Conservation (phyloP, 371 early-diverging fungal genomes). For the Circinella umbellata region DNA sequence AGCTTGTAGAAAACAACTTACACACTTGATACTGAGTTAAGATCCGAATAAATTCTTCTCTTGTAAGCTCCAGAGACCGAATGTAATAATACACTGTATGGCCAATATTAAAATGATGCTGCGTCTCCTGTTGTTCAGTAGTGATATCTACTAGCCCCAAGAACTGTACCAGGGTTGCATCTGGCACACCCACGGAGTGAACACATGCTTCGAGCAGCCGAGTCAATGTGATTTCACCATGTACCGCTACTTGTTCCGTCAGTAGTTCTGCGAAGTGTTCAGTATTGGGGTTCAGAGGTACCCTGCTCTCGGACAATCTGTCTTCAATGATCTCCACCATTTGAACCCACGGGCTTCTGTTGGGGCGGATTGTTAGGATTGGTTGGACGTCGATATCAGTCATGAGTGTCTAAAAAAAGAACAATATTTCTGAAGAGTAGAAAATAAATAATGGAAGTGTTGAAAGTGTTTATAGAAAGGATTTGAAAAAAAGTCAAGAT, state of each 20-base stretch:
- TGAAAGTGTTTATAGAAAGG: too few relatives aligned
- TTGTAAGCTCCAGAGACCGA: neutral
- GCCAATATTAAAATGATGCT: neutral
- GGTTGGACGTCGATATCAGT: too few relatives aligned
- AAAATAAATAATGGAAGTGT: too few relatives aligned
- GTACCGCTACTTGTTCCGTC: neutral
- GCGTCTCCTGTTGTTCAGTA: neutral
- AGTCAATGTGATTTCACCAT: neutral
- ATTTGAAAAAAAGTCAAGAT: too few relatives aligned
- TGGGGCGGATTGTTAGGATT: too few relatives aligned
- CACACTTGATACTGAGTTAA: neutral
- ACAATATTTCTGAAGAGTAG: too few relatives aligned
- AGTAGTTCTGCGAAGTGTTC: neutral
- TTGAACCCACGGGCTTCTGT: too few relatives aligned
- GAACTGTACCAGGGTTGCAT: neutral
- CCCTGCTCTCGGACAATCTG: neutral
- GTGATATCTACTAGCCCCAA: neutral
- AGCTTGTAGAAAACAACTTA: neutral
- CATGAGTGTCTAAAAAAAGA: too few relatives aligned
- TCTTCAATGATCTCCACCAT: neutral
- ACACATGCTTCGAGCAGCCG: neutral
- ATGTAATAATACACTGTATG: neutral
- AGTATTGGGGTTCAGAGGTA: neutral
- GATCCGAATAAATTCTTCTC: neutral
- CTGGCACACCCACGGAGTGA: neutral